Evolutionary conservation across 352 stramenopile species (phyloP).

Genomic region (Phytophthora citricola): DNA sequence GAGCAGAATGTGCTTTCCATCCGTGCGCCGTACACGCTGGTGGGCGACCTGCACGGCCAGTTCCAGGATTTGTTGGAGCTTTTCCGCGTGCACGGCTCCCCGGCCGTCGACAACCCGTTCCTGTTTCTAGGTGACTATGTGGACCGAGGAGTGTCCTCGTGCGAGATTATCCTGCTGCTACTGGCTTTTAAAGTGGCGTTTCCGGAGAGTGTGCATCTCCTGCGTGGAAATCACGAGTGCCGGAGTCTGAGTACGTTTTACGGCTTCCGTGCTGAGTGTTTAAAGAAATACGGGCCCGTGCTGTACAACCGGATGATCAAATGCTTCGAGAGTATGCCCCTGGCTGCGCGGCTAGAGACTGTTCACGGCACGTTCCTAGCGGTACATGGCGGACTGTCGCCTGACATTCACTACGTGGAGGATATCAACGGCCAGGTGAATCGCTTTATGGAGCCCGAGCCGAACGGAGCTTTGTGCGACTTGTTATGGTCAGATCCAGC

Average conservation of each 20-base stretch:
- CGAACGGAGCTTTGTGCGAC: conserved; percentile 96
- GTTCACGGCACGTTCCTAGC: conserved; percentile 66
- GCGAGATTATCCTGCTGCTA: conserved; percentile 98
- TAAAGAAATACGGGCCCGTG: conserved; percentile 76
- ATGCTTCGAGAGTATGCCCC: conserved; percentile 85
- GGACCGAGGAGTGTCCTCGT: conserved; percentile 95
- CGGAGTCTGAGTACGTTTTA: conserved; percentile 99
- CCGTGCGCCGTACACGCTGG: conserved; percentile 58
- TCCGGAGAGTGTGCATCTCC: conserved; percentile 98
- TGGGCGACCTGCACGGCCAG: conserved; percentile 96
- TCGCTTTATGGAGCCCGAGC: conserved; percentile 82
- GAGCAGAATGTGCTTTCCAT: conserved; percentile 66
- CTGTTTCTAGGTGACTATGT: conserved; percentile 96
- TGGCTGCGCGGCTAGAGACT: conserved; percentile 72
- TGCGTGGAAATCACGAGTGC: conserved; percentile 99
- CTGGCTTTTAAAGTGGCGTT: conserved; percentile 99
- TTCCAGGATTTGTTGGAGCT: conserved; percentile 97
- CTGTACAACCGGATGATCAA: conserved; percentile 86
- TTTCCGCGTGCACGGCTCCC: conserved; percentile 61
- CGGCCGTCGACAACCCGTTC: conserved; percentile 92
- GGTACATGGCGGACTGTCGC: conserved; percentile 79
- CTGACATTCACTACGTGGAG: conserved; percentile 69
- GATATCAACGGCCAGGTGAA: conserved; percentile 81
- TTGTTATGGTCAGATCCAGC: conserved; percentile 99
- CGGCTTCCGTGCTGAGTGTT: conserved; percentile 99